phyloP scores from a whole-genome alignment of 148 eudicot species.

The Camellia japonica region DNA sequence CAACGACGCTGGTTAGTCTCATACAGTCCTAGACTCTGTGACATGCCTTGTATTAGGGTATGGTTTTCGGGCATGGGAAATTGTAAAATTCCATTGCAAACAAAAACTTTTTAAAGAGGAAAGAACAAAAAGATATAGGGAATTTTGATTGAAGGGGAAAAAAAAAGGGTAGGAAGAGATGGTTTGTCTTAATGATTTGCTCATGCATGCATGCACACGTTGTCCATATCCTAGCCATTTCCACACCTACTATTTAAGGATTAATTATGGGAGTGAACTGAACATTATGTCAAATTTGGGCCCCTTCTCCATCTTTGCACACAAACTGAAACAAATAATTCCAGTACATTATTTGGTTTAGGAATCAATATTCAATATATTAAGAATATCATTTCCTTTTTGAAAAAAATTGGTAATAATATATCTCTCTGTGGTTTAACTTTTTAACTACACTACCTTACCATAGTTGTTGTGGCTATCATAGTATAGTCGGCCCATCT shows the following conservation, averaged over 20 bases:
- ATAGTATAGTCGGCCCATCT: slow-evolving; percentile 96
- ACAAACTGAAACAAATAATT: no score
- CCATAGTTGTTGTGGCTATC: slow-evolving; percentile 94
- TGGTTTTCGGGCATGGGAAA: neutral
- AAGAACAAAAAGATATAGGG: neutral
- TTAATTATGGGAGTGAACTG: neutral
- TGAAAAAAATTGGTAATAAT: neutral
- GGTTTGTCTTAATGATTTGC: neutral
- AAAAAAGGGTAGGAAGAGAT: neutral
- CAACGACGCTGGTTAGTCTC: neutral
- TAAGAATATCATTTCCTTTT: neutral
- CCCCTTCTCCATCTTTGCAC: no score
- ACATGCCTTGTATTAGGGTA: neutral
- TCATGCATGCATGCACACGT: neutral
- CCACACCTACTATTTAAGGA: neutral
- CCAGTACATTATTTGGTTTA: neutral
- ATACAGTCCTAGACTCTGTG: neutral
- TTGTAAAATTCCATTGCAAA: neutral
- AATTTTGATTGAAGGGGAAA: neutral
- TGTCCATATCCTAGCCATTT: neutral
- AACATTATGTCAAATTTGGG: neutral
- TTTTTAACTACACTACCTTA: slow-evolving; percentile 24
- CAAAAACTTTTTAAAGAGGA: neutral
- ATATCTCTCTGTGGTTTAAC: neutral
- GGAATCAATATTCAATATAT: neutral